Evolutionary conservation across 805 yeast genomes (phyloP).

Genomic region (Blastobotrys terrestris): DNA sequence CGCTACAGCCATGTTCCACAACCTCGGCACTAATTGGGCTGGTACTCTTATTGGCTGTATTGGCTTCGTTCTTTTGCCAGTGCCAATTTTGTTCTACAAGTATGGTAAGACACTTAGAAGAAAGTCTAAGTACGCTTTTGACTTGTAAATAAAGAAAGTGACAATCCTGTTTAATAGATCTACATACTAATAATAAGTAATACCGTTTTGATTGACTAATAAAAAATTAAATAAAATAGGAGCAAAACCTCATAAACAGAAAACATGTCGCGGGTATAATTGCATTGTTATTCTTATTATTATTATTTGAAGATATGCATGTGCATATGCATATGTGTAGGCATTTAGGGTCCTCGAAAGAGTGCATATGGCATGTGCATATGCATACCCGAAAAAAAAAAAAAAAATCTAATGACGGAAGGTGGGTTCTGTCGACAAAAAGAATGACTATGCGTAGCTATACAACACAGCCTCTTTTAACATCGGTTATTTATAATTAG

Average conservation of each 20-base stretch:
- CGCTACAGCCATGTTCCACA: constrained; percentile 61
- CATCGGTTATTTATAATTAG: too few species aligned
- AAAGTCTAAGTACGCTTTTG: constrained; percentile 41
- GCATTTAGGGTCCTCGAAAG: too few species aligned
- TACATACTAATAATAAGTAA: not conserved
- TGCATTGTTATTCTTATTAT: too few species aligned
- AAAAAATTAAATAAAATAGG: not conserved
- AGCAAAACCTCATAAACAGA: not conserved
- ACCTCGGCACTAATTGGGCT: constrained; percentile 73
- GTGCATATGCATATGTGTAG: not conserved
- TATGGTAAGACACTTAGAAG: constrained; percentile 54
- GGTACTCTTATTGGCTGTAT: constrained; percentile 64
- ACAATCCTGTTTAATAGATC: not conserved
- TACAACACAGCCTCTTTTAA: too few species aligned
- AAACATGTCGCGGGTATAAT: too few species aligned
- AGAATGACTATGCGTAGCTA: too few species aligned
- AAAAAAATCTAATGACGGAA: too few species aligned
- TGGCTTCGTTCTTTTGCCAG: constrained; percentile 52
- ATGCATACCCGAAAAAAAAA: too few species aligned
- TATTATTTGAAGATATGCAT: not conserved
- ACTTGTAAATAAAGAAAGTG: not conserved
- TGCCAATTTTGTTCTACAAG: constrained; percentile 58
- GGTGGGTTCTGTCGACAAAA: too few species aligned
- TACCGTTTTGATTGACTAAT: not conserved
- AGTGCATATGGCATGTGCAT: too few species aligned